A percentile compares a stretch with the other conserved stretches of the same genome.
Conservation (phyloP, 768 basidiomycete species). For the Naganishia onofrii region DNA sequence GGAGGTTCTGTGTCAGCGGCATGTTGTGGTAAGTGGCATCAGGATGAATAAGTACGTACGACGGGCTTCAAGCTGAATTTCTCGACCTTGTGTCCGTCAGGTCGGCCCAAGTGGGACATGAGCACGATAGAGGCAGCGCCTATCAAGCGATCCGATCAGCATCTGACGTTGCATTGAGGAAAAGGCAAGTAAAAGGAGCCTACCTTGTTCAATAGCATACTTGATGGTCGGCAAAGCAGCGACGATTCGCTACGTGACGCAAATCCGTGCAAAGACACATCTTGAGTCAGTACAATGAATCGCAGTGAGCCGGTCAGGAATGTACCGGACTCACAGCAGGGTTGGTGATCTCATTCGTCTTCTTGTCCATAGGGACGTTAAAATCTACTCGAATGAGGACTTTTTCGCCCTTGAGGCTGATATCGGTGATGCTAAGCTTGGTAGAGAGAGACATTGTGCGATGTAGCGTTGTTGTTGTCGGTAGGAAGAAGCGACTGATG, state of each 20-base stretch:
- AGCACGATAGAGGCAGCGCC: conserved; percentile 74
- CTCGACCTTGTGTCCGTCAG: conserved; percentile 80
- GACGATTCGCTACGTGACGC: conserved; percentile 89
- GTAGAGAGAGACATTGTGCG: conserved; percentile 82
- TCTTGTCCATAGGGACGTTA: conserved; percentile 61
- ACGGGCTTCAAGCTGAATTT: conserved; percentile 92
- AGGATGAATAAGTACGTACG: conserved; percentile 29
- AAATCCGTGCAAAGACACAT: no score
- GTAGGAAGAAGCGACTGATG: background rate
- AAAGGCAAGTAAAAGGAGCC: conserved; percentile 30
- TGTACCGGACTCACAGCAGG: conserved; percentile 80
- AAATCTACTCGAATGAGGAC: conserved; percentile 53
- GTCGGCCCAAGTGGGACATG: conserved; percentile 97
- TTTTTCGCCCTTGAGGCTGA: conserved; percentile 74
- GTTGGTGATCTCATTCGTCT: conserved; percentile 78
- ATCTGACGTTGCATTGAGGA: background rate
- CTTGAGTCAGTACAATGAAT: no score
- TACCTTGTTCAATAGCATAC: conserved; percentile 83
- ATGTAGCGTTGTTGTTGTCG: background rate
- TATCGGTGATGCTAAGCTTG: conserved; percentile 88
- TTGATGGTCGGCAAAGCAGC: conserved; percentile 93
- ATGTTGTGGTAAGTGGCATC: background rate
- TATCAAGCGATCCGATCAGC: conserved; percentile 12
- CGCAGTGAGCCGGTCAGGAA: no score
- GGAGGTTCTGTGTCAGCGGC: background rate